phyloP scores from a whole-genome alignment of 73 alveolate genomes.

The Symbiodinium natans region DNA sequence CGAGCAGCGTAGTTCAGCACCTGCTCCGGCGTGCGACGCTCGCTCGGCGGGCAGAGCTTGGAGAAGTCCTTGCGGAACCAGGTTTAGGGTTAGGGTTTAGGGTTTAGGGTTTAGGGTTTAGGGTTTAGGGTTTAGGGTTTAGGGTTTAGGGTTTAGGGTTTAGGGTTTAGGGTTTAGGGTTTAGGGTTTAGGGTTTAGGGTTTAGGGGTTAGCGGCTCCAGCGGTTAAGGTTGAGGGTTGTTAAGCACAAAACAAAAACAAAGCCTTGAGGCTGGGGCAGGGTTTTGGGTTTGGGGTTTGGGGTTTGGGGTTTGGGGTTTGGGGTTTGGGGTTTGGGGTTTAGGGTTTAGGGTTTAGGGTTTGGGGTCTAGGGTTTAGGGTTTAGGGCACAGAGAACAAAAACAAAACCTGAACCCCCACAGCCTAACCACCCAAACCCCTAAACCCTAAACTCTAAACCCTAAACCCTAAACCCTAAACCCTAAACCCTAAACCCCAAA shows the following conservation, averaged over 20 bases:
- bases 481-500: background rate
- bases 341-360: no score
- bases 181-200: background rate
- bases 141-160: background rate
- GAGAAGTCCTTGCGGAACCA: slow-evolving; percentile 1
- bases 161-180: background rate
- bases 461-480: background rate
- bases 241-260: no score
- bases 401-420: no score
- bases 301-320: no score
- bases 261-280: no score
- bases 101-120: background rate
- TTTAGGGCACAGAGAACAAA: background rate
- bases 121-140: background rate
- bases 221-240: no score
- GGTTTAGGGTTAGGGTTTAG: no score
- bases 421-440: no score
- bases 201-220: background rate
- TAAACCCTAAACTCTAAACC: no score
- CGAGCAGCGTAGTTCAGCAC: background rate
- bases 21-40: slow-evolving; percentile 53
- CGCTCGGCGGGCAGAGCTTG: slow-evolving; percentile 56
- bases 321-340: background rate
- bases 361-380: background rate
- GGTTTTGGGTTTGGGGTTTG: no score